Evolutionary conservation across 805 yeast genomes (phyloP).

Genomic region (Starmerella scarabaei): DNA sequence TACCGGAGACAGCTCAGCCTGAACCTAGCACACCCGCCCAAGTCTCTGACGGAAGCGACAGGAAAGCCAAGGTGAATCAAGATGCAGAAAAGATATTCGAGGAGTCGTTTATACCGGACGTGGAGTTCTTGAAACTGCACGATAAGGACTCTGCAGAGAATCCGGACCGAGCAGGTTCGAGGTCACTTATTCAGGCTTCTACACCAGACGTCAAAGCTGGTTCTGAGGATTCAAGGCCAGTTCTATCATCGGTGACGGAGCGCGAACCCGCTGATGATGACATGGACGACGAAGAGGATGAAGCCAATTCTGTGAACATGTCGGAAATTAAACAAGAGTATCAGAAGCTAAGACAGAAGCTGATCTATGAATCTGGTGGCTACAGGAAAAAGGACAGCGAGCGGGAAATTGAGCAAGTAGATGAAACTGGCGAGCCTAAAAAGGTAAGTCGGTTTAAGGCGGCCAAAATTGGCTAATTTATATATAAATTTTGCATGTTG

Average conservation of each 20-base stretch:
- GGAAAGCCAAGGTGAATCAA: constrained; percentile 4
- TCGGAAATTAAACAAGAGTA: constrained; percentile 36
- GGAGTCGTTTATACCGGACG: constrained; percentile 20
- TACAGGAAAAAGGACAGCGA: constrained; percentile 37
- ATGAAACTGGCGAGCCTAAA: constrained; percentile 46
- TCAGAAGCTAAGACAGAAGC: constrained; percentile 39
- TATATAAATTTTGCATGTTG: too few relatives aligned
- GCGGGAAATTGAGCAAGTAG: constrained; percentile 53
- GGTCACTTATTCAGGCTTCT: neutral
- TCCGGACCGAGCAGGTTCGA: neutral
- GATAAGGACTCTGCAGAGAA: constrained; percentile 6
- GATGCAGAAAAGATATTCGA: constrained; percentile 17
- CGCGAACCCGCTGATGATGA: constrained; percentile 4
- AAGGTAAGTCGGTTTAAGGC: constrained; percentile 58
- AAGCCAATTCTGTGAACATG: constrained; percentile 16
- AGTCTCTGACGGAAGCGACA: neutral
- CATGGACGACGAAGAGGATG: constrained; percentile 1
- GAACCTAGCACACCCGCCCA: too few relatives aligned
- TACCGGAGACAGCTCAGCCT: neutral
- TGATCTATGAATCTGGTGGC: constrained; percentile 39
- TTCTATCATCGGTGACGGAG: constrained; percentile 12
- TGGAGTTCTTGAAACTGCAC: constrained; percentile 18
- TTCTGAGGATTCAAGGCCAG: constrained; percentile 3
- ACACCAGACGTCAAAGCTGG: neutral
- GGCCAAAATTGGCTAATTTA: constrained; percentile 27